phyloP scores from a whole-genome alignment of 257 asterid genomes.

The Eucommia ulmoides region DNA sequence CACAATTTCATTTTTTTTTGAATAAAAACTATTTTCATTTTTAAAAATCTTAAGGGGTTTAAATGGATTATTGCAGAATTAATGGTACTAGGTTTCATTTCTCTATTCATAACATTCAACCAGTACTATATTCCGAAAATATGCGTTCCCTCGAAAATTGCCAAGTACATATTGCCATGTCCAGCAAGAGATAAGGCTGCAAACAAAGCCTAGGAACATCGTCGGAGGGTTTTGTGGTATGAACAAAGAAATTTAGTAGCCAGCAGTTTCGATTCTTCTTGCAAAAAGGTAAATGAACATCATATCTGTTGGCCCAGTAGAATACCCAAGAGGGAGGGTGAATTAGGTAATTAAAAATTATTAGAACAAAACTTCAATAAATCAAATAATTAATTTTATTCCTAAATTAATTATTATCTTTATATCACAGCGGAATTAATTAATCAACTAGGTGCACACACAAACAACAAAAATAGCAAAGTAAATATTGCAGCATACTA shows the following conservation, averaged over 20 bases:
- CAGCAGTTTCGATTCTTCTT: slow-evolving; percentile 11
- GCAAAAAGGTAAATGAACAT: slow-evolving; percentile 35
- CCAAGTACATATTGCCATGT: slow-evolving; percentile 74
- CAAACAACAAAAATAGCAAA: no score
- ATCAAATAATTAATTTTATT: no score
- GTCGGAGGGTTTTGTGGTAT: slow-evolving; percentile 42
- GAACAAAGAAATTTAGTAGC: slow-evolving; percentile 55
- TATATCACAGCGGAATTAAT: no score
- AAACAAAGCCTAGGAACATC: slow-evolving; percentile 14
- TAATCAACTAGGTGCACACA: no score
- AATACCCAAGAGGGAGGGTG: no score
- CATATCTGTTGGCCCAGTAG: no score
- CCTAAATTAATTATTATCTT: no score
- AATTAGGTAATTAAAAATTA: no score
- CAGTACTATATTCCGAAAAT: slow-evolving; percentile 80
- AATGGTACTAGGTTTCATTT: slow-evolving; percentile 96
- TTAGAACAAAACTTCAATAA: no score
- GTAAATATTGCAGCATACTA: no score
- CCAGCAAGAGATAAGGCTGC: slow-evolving; percentile 3
- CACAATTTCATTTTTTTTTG: background rate
- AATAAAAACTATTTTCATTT: background rate
- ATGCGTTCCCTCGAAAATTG: slow-evolving; percentile 65
- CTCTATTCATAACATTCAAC: slow-evolving; percentile 64
- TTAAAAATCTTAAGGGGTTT: slow-evolving; percentile 4
- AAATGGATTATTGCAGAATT: slow-evolving; percentile 48